Evolutionary conservation across 2,329 filamentous ascomycete species (phyloP), one percentile per base, ranked within the genome.

Genomic region (Botrytis fragariae): DNA sequence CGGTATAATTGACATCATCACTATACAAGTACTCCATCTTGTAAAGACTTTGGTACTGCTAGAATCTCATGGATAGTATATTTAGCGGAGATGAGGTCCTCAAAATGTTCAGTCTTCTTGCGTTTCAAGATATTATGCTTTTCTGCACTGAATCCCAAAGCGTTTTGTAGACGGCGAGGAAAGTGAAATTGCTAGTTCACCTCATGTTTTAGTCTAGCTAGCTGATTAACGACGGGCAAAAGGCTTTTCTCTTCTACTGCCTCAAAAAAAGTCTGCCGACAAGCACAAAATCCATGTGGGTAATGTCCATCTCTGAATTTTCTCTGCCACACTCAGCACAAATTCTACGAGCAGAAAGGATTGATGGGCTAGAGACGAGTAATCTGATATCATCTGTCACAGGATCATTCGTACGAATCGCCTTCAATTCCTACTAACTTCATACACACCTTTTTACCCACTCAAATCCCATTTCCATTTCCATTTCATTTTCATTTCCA

Each of bases 371-470:
- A 2, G n/a, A 61, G n/a, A 32, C 9, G 37, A 20, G 20, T 16
- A 42, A 29, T 7, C 29, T 14, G 44, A 20, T 45, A 37, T 37
- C 1, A n/a, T 37, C 29, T 25, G 20, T n/a, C n/a, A 44, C 39
- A 8, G 32, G 25, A 61, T 16, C 14, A 45, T 8, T 12, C 22
- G 22, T 62, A 32, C 8, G 44, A 62, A 14, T 25, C 10, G 16
- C 29, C 16, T 63, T 64, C 10, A 22, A 14, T 37, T 44, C 44
- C 4, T 65, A 35, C 57, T 74, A 72, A 48, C 60, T 75, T 83
- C 42, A 83, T 74, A 29, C 81, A 82, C 3, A 84, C 83, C 32
- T 76, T 79, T 65, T 74, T 77, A 39, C 82, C 82, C 71, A 20
- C 29, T 20, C 3, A 25, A 25, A n/a, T 8, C 14, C 60, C 6